A percentile compares a stretch with the other conserved stretches of the same genome.
Conservation (phyloP, 352 stramenopile genomes). For the Lagenidium giganteum region DNA sequence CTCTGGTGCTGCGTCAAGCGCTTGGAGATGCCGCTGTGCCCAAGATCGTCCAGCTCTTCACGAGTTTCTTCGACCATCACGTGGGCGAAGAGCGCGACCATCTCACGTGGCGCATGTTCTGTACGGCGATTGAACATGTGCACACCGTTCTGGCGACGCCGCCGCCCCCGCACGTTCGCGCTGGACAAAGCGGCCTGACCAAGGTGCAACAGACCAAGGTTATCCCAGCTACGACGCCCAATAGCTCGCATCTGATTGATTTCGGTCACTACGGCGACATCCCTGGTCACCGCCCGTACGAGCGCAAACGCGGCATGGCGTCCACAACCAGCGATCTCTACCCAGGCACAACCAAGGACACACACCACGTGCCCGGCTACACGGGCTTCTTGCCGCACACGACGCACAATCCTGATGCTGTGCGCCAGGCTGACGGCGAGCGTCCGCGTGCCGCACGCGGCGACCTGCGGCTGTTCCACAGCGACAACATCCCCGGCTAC, state of each 20-base stretch:
- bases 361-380: slow-evolving; percentile 81
- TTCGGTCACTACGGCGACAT: slow-evolving; percentile 64
- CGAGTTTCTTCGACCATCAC: slow-evolving; percentile 38
- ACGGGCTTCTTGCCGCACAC: slow-evolving; percentile 57
- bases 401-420: slow-evolving; percentile 50
- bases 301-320: slow-evolving; percentile 74
- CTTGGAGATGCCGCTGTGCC: slow-evolving; percentile 23
- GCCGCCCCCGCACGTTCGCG: slow-evolving; percentile 1
- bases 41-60: slow-evolving; percentile 38
- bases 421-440: slow-evolving; percentile 46
- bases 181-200: background rate
- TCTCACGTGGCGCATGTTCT: slow-evolving; percentile 52
- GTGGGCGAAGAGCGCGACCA: slow-evolving; percentile 24
- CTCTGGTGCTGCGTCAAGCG: slow-evolving; percentile 35
- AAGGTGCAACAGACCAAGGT: slow-evolving; percentile 19
- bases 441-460: slow-evolving; percentile 27
- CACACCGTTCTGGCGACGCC: slow-evolving; percentile 22
- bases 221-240: slow-evolving; percentile 50
- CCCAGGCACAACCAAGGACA: slow-evolving; percentile 57
- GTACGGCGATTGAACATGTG: slow-evolving; percentile 31
- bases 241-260: slow-evolving; percentile 71
- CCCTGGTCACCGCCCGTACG: slow-evolving; percentile 56
- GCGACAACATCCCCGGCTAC: slow-evolving; percentile 80
- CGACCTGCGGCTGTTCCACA: slow-evolving; percentile 69
- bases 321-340: slow-evolving; percentile 74